Conservation (phyloP, 805 yeast species). For the Myxozyma udenii region DNA sequence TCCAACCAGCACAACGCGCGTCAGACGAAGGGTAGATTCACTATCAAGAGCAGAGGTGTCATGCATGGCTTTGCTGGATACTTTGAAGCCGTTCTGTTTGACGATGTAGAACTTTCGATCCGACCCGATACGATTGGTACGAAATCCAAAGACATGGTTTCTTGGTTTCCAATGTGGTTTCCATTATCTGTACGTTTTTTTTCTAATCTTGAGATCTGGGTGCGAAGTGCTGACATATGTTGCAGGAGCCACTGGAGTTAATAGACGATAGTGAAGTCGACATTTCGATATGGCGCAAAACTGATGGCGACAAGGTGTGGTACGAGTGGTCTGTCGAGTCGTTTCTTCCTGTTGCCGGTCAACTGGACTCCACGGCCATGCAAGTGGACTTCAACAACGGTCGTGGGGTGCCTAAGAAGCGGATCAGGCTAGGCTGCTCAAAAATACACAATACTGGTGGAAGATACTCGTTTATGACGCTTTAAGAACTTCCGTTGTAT, state of each 20-base stretch:
- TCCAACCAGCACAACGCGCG: conserved; percentile 32
- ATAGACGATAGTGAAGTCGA: conserved; percentile 56
- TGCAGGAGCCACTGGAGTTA: conserved; percentile 36
- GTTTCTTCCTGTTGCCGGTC: conserved; percentile 41
- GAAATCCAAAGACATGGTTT: conserved; percentile 47
- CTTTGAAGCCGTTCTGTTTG: conserved; percentile 68
- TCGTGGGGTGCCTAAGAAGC: conserved; percentile 19
- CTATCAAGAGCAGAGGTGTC: conserved; percentile 49
- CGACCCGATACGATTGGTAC: conserved; percentile 41
- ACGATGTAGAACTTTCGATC: conserved; percentile 54
- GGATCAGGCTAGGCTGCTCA: conserved; percentile 33
- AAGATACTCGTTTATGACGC: conserved; percentile 29
- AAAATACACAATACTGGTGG: conserved; percentile 37
- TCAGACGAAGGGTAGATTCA: conserved; percentile 39
- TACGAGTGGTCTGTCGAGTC: conserved; percentile 64
- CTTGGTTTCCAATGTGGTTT: conserved; percentile 70
- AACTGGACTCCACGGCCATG: conserved; percentile 16
- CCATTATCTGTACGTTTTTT: conserved; percentile 44
- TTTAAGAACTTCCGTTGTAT: too few relatives aligned
- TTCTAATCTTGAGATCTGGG: background rate
- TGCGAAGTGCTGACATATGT: background rate
- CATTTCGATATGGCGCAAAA: conserved; percentile 50
- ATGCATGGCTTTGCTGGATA: conserved; percentile 75
- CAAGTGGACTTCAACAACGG: conserved; percentile 15
- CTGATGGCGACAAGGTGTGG: conserved; percentile 50